Evolutionary conservation across 495 filamentous ascomycete species (phyloP).

Genomic region (Aspergillus conjunctus): DNA sequence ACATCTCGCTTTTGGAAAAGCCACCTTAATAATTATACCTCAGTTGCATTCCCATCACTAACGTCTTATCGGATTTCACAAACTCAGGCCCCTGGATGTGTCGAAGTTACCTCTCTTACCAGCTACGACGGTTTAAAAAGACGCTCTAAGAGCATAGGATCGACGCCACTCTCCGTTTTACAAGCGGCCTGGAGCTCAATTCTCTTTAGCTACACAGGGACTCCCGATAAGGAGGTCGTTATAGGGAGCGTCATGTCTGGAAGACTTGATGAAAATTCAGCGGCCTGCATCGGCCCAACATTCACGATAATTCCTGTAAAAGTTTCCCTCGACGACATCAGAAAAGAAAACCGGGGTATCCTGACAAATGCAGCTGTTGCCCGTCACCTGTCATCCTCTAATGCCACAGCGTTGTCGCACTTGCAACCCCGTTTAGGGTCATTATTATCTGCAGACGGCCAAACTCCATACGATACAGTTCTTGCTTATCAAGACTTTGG

Average conservation of each 20-base stretch:
- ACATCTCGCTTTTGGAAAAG: conserved; percentile 64
- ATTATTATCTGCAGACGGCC: conserved; percentile 20
- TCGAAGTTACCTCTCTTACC: conserved; percentile 24
- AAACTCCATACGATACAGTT: conserved; percentile 29
- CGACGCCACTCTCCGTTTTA: conserved; percentile 68
- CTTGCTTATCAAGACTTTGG: conserved; percentile 31
- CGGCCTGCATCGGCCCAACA: conserved; percentile 66
- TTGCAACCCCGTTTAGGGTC: conserved; percentile 29
- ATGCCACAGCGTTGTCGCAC: conserved; percentile 25
- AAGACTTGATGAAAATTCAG: conserved; percentile 59
- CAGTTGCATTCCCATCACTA: conserved; percentile 31
- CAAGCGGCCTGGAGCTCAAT: conserved; percentile 70
- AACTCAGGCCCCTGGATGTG: conserved; percentile 19
- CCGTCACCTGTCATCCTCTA: conserved; percentile 25
- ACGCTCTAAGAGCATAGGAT: conserved; percentile 43
- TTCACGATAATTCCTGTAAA: conserved; percentile 75
- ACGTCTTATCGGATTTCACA: conserved; percentile 20
- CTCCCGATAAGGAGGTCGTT: conserved; percentile 37
- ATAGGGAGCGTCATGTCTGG: conserved; percentile 70
- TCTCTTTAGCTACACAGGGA: conserved; percentile 47
- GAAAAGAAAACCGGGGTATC: conserved; percentile 5
- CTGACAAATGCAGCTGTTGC: conserved; percentile 25
- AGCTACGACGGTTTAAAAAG: conserved; percentile 24
- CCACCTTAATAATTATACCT: conserved; percentile 41
- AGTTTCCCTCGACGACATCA: conserved; percentile 21